Percentiles rank a stretch among this genome's conserved stretches.
These are phyloP conservation scores for Diaporthe ilicicola DNA, from an alignment of 2,329 filamentous ascomycete genomes.

Conservation along the genomic window DNA sequence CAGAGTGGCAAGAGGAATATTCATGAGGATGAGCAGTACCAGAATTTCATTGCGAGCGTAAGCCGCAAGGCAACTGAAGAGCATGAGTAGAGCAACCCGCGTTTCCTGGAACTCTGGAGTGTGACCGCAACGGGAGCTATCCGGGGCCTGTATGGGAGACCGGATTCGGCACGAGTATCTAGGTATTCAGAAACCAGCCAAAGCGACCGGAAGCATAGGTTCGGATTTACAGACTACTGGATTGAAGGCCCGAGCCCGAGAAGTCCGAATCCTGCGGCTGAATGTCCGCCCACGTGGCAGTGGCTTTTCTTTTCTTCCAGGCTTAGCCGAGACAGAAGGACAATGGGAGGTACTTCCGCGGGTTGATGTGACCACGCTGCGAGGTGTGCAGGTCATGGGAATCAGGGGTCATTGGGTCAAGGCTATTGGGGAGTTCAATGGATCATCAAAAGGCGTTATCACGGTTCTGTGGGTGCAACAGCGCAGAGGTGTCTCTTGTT, in stretches of 20 bases:
- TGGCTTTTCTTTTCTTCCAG: background rate
- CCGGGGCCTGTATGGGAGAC: too few species aligned
- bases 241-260: background rate
- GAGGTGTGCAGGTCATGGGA: background rate
- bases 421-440: background rate
- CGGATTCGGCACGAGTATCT: background rate
- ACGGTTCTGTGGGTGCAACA: background rate
- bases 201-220: background rate
- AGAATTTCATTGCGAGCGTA: conserved; percentile 32
- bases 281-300: too few species aligned
- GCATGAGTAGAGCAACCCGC: background rate
- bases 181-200: background rate
- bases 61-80: conserved; percentile 27
- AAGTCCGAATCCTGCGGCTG: background rate
- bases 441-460: background rate
- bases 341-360: background rate
- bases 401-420: background rate
- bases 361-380: background rate
- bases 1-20: conserved; percentile 1
- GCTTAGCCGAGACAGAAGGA: background rate
- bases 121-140: background rate
- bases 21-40: conserved; percentile 32
- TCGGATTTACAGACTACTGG: background rate
- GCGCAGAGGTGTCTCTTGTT: background rate
- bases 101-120: background rate